These are phyloP conservation scores for Rosa multiflora DNA, from an alignment of 306 rosid genomes.

Conservation along the genomic window DNA sequence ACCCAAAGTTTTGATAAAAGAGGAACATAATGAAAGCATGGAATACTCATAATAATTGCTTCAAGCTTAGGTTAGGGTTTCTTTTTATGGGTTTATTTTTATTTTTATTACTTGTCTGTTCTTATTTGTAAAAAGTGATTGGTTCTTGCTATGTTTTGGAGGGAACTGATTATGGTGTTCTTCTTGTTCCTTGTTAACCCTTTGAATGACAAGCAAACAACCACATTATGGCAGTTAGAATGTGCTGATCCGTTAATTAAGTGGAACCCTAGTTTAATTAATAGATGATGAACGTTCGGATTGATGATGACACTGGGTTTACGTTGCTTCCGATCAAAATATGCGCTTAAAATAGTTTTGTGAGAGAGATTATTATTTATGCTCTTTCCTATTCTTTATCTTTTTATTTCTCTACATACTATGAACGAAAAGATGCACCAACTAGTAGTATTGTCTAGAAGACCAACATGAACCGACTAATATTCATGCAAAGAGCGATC, in stretches of 20 bases:
- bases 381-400: neutral
- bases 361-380: neutral
- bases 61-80: neutral
- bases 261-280: neutral
- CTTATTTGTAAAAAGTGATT: neutral
- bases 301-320: neutral
- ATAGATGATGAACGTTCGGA: neutral
- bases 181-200: constrained; percentile 14
- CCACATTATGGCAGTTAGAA: neutral
- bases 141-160: neutral
- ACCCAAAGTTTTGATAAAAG: neutral
- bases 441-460: no score
- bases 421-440: no score
- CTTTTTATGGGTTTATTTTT: neutral
- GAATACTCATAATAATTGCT: neutral
- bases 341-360: neutral
- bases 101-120: neutral
- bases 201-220: constrained; percentile 23
- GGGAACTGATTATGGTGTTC: neutral
- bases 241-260: neutral
- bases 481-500: neutral
- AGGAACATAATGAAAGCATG: constrained; percentile 3
- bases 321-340: neutral
- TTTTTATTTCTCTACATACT: neutral
- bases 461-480: no score